These are phyloP conservation scores for Penicillium malachiteum DNA, from an alignment of 495 filamentous ascomycete species.

Conservation along the genomic window DNA sequence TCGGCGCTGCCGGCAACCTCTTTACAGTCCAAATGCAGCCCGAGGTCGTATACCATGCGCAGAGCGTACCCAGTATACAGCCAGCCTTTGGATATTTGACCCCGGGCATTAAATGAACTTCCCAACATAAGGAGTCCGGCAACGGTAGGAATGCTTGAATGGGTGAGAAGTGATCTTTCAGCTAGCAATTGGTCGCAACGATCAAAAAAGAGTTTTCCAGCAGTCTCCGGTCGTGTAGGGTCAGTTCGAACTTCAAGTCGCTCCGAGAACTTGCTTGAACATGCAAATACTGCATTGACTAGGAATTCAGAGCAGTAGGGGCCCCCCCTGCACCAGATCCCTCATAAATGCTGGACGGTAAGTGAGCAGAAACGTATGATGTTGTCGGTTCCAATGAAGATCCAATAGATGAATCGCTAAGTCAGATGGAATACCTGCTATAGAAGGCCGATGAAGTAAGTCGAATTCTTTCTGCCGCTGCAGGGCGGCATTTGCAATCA, in stretches of 20 bases:
- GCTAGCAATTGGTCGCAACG: conserved; percentile 23
- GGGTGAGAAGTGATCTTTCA: conserved; percentile 13
- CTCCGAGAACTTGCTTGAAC: conserved; percentile 29
- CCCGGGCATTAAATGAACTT: conserved; percentile 21
- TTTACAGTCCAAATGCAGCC: conserved; percentile 26
- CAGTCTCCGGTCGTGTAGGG: conserved; percentile 11
- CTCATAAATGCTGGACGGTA: conserved; percentile 42
- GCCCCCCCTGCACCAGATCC: conserved; percentile 30
- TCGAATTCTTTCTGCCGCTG: conserved; percentile 1
- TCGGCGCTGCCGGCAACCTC: conserved; percentile 8
- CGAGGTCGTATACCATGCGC: conserved; percentile 39
- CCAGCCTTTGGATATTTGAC: conserved; percentile 29
- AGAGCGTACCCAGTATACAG: conserved; percentile 34
- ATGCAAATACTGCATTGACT: conserved; percentile 39
- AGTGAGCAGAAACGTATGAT: conserved; percentile 29
- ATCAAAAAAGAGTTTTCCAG: conserved; percentile 21
- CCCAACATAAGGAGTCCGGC: conserved; percentile 25
- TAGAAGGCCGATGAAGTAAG: not conserved
- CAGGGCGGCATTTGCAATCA: conserved; percentile 6
- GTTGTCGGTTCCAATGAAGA: conserved; percentile 33
- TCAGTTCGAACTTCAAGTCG: conserved; percentile 26
- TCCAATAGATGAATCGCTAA: conserved; percentile 15
- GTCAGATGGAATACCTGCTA: conserved; percentile 4
- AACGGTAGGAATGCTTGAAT: conserved; percentile 27
- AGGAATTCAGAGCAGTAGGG: conserved; percentile 36